A percentile compares a stretch with the other conserved stretches of the same genome.
Evolutionary conservation across 139 green algal species (phyloP).

Genomic region (Diplosphaera chodatii): DNA sequence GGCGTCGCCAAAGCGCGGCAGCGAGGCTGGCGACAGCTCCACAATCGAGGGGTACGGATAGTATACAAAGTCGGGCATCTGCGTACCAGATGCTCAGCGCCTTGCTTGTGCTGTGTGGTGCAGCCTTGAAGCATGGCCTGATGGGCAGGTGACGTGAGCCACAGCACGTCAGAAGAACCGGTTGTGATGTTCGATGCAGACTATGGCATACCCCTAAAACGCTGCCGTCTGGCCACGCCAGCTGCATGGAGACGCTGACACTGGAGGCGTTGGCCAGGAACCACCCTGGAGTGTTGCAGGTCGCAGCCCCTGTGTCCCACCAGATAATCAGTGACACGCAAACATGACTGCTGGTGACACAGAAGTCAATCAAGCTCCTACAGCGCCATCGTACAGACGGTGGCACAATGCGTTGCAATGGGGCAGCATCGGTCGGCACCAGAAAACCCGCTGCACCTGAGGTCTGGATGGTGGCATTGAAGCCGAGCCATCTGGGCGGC

Average conservation of each 20-base stretch:
- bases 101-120: no score
- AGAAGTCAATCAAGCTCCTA: no score
- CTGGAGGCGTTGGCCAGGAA: neutral
- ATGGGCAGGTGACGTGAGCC: no score
- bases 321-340: no score
- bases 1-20: neutral
- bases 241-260: neutral
- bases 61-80: neutral
- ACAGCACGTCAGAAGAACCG: no score
- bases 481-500: neutral
- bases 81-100: neutral
- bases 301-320: neutral
- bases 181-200: no score
- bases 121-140: no score
- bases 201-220: neutral
- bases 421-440: no score
- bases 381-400: no score
- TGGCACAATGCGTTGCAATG: no score
- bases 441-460: no score
- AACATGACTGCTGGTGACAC: no score
- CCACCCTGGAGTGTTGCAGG: neutral
- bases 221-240: neutral
- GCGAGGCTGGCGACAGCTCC: neutral
- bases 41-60: neutral
- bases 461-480: neutral